A percentile compares a stretch with the other conserved stretches of the same genome.
Evolutionary conservation across 108 stramenopile genomes (phyloP).

Genomic region (Cyclotella baltica): DNA sequence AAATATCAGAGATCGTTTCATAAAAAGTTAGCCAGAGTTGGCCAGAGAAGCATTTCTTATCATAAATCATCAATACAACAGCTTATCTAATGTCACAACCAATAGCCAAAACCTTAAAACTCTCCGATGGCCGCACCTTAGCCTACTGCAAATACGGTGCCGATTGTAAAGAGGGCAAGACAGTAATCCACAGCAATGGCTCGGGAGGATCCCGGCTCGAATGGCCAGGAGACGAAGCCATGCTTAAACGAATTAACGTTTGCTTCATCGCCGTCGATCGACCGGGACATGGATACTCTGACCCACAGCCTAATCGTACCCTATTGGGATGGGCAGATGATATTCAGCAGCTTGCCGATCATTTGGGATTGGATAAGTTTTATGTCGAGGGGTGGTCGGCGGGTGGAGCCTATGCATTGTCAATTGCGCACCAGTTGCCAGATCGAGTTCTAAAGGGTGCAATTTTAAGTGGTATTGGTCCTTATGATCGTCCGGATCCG

Average conservation of each 20-base stretch:
- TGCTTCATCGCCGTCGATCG: slow-evolving; percentile 14
- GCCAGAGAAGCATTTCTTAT: too few species aligned
- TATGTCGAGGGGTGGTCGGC: slow-evolving; percentile 16
- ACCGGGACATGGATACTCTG: slow-evolving; percentile 2
- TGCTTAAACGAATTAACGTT: neutral
- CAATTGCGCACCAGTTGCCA: neutral
- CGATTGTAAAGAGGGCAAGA: neutral
- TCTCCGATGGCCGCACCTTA: neutral
- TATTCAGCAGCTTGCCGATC: slow-evolving; percentile 1
- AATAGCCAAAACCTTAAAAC: too few species aligned
- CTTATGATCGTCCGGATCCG: neutral
- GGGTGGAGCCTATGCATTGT: slow-evolving; percentile 8
- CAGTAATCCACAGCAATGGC: slow-evolving; percentile 7
- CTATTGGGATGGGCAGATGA: neutral
- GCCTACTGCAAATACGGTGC: neutral
- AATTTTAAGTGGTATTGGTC: neutral
- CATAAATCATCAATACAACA: too few species aligned
- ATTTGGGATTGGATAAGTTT: neutral
- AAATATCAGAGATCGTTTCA: too few species aligned
- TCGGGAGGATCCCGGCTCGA: slow-evolving; percentile 8
- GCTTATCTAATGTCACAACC: too few species aligned
- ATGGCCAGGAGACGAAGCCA: neutral
- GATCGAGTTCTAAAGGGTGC: neutral
- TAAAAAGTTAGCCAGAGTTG: too few species aligned
- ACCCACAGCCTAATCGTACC: neutral